A percentile compares a stretch with the other conserved stretches of the same genome.
These are phyloP conservation scores for Fusarium sp. DNA, from an alignment of 2,329 filamentous ascomycete genomes.

Conservation along the genomic window DNA sequence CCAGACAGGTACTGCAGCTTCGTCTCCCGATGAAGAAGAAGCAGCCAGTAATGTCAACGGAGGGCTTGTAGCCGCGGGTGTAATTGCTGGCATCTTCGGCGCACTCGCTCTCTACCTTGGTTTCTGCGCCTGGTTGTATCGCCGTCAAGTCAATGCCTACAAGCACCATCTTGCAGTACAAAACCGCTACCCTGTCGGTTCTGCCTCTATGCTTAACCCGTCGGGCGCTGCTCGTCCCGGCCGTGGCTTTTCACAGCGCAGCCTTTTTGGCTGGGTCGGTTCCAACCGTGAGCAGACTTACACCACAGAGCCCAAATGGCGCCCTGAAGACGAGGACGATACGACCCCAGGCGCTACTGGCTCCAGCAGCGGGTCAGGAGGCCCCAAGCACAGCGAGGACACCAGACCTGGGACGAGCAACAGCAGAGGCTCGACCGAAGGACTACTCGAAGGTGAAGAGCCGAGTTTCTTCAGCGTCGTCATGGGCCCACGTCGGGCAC, in stretches of 20 bases:
- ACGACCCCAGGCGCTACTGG: conserved; percentile 39
- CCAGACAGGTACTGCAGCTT: conserved; percentile 49
- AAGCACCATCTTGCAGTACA: conserved; percentile 76
- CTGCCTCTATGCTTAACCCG: conserved; percentile 55
- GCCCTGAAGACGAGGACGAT: conserved; percentile 44
- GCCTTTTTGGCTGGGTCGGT: conserved; percentile 53
- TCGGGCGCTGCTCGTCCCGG: conserved; percentile 24
- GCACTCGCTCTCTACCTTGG: conserved; percentile 74
- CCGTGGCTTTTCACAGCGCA: conserved; percentile 40
- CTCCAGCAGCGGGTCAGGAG: conserved; percentile 44
- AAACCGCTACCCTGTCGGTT: conserved; percentile 66
- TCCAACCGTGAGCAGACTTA: conserved; percentile 43
- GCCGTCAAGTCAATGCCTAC: conserved; percentile 77
- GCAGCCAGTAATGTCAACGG: conserved; percentile 47
- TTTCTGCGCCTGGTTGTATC: conserved; percentile 80
- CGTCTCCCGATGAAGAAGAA: conserved; percentile 11
- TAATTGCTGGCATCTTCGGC: conserved; percentile 75
- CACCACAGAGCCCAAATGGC: conserved; percentile 51
- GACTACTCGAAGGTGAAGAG: conserved; percentile 70
- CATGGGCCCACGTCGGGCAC: conserved; percentile 75
- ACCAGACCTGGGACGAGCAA: conserved; percentile 46
- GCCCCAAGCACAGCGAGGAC: conserved; percentile 46
- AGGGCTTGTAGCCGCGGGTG: conserved; percentile 62
- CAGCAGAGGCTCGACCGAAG: conserved; percentile 61
- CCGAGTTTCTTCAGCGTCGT: conserved; percentile 79